Conservation (phyloP, 2,329 filamentous ascomycete genomes). For the Albophoma yamanashiensis region DNA sequence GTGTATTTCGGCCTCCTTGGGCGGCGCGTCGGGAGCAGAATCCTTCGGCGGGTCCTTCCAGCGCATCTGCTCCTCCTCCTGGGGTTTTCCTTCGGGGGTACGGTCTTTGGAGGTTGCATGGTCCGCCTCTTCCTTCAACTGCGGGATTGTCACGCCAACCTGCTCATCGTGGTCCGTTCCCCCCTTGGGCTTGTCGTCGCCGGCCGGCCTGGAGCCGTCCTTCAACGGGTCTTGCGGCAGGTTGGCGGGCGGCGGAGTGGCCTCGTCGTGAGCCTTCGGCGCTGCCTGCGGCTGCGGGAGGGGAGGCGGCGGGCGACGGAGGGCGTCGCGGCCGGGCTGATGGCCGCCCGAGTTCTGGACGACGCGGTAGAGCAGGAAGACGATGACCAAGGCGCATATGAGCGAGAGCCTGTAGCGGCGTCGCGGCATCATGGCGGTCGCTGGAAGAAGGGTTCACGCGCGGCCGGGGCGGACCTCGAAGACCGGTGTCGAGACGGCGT, state of each 20-base stretch:
- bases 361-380: conserved; percentile 43
- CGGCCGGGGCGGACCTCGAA: not conserved
- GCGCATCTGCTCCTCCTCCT: conserved; percentile 7
- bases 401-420: conserved; percentile 53
- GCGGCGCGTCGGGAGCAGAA: conserved; percentile 7
- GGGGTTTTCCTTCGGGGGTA: not conserved
- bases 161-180: conserved; percentile 2
- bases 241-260: not conserved
- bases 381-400: conserved; percentile 40
- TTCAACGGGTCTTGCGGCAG: not conserved
- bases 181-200: not conserved
- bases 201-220: not conserved
- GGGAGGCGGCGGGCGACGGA: conserved; percentile 1
- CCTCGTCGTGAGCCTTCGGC: not conserved
- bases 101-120: not conserved
- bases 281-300: not conserved
- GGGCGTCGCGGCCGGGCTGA: conserved; percentile 1
- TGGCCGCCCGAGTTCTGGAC: conserved; percentile 29
- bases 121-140: conserved; percentile 3
- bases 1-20: conserved; percentile 31
- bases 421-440: conserved; percentile 37
- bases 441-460: not conserved
- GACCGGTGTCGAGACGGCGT: not conserved
- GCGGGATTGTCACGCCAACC: conserved; percentile 1
- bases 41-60: conserved; percentile 16